Conservation (phyloP, 2,329 filamentous ascomycete species). For the Alternaria metachromatica region DNA sequence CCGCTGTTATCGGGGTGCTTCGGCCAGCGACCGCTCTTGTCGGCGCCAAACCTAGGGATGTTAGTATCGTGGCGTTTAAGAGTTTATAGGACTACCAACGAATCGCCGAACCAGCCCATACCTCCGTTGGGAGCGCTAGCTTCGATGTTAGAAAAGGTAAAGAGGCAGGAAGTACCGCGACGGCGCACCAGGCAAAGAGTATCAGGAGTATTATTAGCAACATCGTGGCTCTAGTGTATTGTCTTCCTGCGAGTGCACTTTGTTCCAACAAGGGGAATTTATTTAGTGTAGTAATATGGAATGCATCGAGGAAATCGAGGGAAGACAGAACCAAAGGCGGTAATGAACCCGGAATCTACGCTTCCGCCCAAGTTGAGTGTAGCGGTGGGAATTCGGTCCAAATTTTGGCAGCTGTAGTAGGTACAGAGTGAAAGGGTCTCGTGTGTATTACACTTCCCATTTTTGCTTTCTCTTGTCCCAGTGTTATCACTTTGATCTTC, state of each 20-base stretch:
- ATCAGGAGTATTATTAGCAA: neutral
- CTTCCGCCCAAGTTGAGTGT: neutral
- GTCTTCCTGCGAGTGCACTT: too few relatives aligned
- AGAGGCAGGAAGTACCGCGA: neutral
- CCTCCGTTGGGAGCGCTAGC: neutral
- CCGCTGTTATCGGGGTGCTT: neutral
- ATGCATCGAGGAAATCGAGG: neutral
- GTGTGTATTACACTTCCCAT: neutral
- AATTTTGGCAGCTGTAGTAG: neutral
- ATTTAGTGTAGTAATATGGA: neutral
- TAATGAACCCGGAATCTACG: neutral
- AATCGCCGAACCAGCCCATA: neutral
- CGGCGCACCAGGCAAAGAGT: neutral
- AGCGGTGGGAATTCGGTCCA: neutral
- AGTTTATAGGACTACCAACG: neutral
- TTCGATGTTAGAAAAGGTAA: neutral
- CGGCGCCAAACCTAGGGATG: neutral
- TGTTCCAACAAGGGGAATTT: neutral
- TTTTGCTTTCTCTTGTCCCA: neutral
- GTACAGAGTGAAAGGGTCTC: neutral
- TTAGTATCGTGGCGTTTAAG: neutral
- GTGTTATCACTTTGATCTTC: neutral
- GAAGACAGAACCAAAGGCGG: too few relatives aligned
- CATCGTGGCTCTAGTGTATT: neutral
- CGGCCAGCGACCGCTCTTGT: constrained; percentile 1